Base-by-base conservation (phyloP, 106 monocot species). In the Acorus calamus region DNA sequence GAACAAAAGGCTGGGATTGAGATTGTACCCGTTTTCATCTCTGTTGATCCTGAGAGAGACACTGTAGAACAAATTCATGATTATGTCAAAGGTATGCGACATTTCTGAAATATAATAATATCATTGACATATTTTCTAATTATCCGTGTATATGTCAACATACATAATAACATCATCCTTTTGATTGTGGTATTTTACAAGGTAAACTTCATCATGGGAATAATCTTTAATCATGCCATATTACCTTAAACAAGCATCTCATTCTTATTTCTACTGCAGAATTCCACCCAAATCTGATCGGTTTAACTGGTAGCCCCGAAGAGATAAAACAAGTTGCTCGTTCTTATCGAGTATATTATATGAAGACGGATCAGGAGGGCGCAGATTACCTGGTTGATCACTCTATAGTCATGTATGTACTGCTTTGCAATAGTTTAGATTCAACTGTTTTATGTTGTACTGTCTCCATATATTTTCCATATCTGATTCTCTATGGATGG, bases 381-480 rank as follows among this genome's bases (percentile, higher is more conserved):
- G 77, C 86, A 44, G 94, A 94, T 74, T 94, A 94, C 61, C 94
- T 94, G 58, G 94, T 94, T 13, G 94, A 94, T 59, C 94, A 94
- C 75, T 94, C 94, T 44, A 94, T 90, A 76, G 94, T 94, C 65
- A 94, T 94, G 94, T 94, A 82, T 46, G 83, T 81, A 11, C 53
- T 49, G 3, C 14, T 1, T 12, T 57, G 14, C 14, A n/a, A n/a
- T n/a, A n/a, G n/a, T 14, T 67, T 44, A 1, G 11, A 54, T 56
- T 53, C 44, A 56, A 4, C 2, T 47, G 6, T 46, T 7, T 11
- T 44, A 50, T 64, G 11, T 3, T 50, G 42, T 49, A 6, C 13
- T 4, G 8, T 50, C 7, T 64, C 12, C 4, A 50, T 4, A 12
- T 12, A 45, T 64, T 14, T 12, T 50, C n/a, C 28, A 28, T 28